A percentile compares a stretch with the other conserved stretches of the same genome.
Evolutionary conservation across 225 moss, liverwort and hornwort genomes (phyloP).

Genomic region (Climacium dendroides): DNA sequence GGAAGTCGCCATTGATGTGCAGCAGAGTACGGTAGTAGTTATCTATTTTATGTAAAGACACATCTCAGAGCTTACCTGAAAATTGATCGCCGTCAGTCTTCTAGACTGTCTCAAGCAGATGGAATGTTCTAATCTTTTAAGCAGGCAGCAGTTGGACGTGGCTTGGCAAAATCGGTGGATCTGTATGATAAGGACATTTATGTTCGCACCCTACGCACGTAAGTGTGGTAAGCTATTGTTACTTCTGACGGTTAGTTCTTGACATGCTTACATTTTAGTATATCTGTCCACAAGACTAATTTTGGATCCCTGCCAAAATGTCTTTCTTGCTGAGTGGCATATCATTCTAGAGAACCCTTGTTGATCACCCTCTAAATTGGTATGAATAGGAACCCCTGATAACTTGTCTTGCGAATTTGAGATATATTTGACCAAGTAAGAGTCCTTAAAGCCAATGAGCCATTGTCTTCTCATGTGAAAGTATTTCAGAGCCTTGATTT

Average conservation of each 20-base stretch:
- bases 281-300: background rate
- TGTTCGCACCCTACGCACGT: slow-evolving; percentile 72
- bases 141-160: slow-evolving; percentile 81
- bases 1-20: background rate
- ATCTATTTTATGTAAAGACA: background rate
- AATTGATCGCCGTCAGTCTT: background rate
- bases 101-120: slow-evolving; percentile 8
- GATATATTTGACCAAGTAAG: background rate
- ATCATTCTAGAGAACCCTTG: background rate
- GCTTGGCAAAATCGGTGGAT: slow-evolving; percentile 76
- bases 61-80: background rate
- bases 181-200: slow-evolving; percentile 73
- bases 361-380: background rate
- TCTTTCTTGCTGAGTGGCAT: background rate
- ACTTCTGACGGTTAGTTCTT: background rate
- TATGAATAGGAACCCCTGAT: background rate
- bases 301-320: background rate
- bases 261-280: background rate
- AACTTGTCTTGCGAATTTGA: background rate
- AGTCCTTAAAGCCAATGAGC: background rate
- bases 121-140: background rate
- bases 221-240: slow-evolving; percentile 73
- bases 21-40: background rate
- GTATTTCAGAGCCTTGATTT: background rate
- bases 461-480: background rate